phyloP scores from a whole-genome alignment of 805 yeast genomes.

The Candida verbasci region DNA sequence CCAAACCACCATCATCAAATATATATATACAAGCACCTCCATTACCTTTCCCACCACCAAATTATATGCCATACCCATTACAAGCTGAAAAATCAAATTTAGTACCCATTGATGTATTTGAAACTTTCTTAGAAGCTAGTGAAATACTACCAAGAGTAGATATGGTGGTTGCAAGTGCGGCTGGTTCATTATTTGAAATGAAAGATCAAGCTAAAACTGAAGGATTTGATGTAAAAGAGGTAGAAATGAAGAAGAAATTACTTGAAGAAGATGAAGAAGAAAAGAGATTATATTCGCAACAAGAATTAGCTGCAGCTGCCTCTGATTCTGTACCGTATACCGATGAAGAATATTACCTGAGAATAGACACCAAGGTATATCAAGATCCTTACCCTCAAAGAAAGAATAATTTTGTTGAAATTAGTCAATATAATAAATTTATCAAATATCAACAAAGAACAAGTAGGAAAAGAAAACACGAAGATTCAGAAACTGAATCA shows the following conservation, averaged over 20 bases:
- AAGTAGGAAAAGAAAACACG: no score
- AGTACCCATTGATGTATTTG: conserved; percentile 33
- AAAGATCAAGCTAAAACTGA: conserved; percentile 29
- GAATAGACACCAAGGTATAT: conserved; percentile 19
- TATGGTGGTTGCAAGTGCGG: conserved; percentile 45
- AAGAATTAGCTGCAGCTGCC: no score
- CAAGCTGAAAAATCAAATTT: conserved; percentile 30
- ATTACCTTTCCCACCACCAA: conserved; percentile 42
- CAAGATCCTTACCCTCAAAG: conserved; percentile 14
- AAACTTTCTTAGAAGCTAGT: conserved; percentile 31
- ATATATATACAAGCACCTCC: conserved; percentile 27
- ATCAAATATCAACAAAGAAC: conserved; percentile 6
- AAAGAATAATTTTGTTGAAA: conserved; percentile 5
- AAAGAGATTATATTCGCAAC: no score
- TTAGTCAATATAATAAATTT: conserved; percentile 4
- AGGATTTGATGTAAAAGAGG: conserved; percentile 22
- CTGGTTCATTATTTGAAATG: conserved; percentile 38
- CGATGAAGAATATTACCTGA: conserved; percentile 13
- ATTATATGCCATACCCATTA: conserved; percentile 42
- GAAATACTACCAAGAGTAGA: conserved; percentile 34
- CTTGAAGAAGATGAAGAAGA: conserved; percentile 1
- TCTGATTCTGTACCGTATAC: no score
- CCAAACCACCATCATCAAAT: not conserved
- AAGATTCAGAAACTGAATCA: not conserved
- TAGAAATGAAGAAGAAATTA: conserved; percentile 9